Evolutionary conservation across 305 asterid species (phyloP).

Genomic region (Solanum hybrid): DNA sequence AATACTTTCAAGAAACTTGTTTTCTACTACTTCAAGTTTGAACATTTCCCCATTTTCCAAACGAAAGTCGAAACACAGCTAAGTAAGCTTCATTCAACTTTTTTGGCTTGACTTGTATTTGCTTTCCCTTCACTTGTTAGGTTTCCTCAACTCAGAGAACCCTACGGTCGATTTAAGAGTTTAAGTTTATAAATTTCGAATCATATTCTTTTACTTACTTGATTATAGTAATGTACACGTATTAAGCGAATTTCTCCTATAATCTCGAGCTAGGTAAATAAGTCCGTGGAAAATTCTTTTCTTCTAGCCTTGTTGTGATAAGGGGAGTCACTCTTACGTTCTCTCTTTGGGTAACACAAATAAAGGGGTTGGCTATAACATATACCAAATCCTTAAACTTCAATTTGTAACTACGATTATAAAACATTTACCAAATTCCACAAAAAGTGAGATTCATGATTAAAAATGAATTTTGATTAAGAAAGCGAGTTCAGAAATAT

Average conservation of each 20-base stretch:
- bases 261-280: background rate
- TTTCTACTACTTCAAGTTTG: background rate
- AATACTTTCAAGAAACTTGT: background rate
- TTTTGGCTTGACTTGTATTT: background rate
- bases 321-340: background rate
- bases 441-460: background rate
- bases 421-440: background rate
- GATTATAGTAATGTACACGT: background rate
- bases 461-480: background rate
- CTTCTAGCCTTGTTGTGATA: background rate
- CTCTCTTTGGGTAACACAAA: background rate
- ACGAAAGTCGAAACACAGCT: background rate
- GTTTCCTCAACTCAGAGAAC: background rate
- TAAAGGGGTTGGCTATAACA: background rate
- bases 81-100: background rate
- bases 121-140: background rate
- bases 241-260: background rate
- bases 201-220: background rate
- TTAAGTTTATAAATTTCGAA: background rate
- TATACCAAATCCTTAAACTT: background rate
- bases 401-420: background rate
- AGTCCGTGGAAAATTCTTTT: too few relatives aligned
- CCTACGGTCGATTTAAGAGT: background rate
- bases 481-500: background rate
- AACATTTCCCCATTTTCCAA: background rate